Base-by-base conservation (phyloP, 306 rosid species). In the Biancaea sappan region DNA sequence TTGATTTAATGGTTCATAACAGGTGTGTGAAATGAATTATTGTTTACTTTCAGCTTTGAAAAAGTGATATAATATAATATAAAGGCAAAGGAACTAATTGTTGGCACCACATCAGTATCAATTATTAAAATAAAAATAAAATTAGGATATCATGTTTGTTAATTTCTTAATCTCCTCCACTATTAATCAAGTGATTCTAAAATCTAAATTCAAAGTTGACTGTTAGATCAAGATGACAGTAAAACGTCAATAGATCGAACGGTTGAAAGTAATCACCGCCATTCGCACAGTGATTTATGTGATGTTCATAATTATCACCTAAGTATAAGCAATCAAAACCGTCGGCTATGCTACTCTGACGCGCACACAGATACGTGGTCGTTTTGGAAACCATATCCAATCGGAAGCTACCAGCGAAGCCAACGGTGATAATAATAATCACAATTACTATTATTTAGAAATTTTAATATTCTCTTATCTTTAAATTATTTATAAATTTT, bases 1-100 rank as follows among this genome's bases (percentile, higher is more conserved):
- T 35, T 35, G 38, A 44, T 53, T 72, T 0, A 62, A 26, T 19
- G 19, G 50, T 28, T 37, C 82, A 60, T 83, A 82, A 80, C 85
- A 54, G 69, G 50, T 50, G 57, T 46, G n/a, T 24, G 34, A 69
- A 29, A 19, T 3, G 41, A 24, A 13, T 15, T 38, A 43, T 31
- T 3, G 41, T 19, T 37, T 48, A 28, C 65, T 47, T 58, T 37
- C 24, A 11, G 37, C 25, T 32, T 37, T 29, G 38, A 4, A 26
- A 53, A 53, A 32, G 28, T 48, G 22, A 9, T 37, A 32, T 15
- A 50, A 9, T 37, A 32, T 15, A 50, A 4, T 35, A 25, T 25
- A 16, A 6, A 3, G 16, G 2, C 4, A 22, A 19, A 31, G 63
- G n/a, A 40, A 43, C 14, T 13, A 6, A n/a, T n/a, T 6, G 18